A percentile compares a stretch with the other conserved stretches of the same genome.
These are phyloP conservation scores for Silene uniflora DNA, from an alignment of 148 eudicot species.

Conservation along the genomic window DNA sequence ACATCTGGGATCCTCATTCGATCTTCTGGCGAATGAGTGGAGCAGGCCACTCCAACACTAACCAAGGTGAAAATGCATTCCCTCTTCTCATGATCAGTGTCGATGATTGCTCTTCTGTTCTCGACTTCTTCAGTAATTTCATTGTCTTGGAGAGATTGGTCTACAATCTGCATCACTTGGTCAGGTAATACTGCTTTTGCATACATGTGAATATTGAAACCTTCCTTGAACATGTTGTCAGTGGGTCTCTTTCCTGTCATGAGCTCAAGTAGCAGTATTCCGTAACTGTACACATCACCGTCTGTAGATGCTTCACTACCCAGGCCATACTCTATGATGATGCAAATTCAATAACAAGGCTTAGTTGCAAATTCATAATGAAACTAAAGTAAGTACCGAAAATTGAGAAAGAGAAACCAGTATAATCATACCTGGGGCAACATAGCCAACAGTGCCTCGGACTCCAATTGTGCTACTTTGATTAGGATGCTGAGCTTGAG, in stretches of 20 bases:
- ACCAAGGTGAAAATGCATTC: constrained; percentile 8
- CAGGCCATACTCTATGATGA: constrained; percentile 13
- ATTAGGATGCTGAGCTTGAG: constrained; percentile 2
- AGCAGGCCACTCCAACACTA: constrained; percentile 17
- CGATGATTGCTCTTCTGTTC: neutral
- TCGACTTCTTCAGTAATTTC: neutral
- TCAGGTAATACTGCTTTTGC: constrained; percentile 17
- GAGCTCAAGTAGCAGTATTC: constrained; percentile 22
- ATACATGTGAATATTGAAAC: constrained; percentile 14
- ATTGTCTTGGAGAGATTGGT: neutral
- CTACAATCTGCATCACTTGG: constrained; percentile 5
- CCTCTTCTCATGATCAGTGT: neutral
- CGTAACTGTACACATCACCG: constrained; percentile 12
- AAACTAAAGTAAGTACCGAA: too few relatives aligned
- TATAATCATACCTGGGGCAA: constrained; percentile 1
- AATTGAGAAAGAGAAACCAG: too few relatives aligned
- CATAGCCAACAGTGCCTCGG: constrained; percentile 31
- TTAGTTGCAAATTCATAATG: neutral
- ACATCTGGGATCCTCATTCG: constrained; percentile 19
- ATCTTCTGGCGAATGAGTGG: constrained; percentile 14
- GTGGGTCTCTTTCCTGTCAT: constrained; percentile 22
- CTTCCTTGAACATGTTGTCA: constrained; percentile 8
- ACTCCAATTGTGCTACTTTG: constrained; percentile 25
- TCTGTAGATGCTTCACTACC: constrained; percentile 6
- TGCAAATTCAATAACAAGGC: neutral